Evolutionary conservation across 2,329 filamentous ascomycete species (phyloP).

Genomic region (Grosmannia serpens): DNA sequence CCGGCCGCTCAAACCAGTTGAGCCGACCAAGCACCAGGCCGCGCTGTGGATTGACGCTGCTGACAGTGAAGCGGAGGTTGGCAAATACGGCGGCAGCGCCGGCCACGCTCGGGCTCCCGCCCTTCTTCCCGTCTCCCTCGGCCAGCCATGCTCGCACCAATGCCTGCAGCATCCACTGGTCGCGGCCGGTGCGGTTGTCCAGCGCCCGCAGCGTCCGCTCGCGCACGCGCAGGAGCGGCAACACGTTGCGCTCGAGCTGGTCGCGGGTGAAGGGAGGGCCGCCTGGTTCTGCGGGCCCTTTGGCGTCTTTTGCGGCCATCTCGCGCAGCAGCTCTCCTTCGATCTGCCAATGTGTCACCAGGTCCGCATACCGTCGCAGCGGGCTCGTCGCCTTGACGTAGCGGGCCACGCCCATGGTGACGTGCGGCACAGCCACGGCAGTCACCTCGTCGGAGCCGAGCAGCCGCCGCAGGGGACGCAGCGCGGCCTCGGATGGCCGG

Average conservation of each 20-base stretch:
- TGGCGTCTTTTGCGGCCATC: conserved; percentile 12
- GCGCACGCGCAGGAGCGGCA: conserved; percentile 40
- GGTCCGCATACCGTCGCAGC: conserved; percentile 51
- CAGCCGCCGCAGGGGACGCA: conserved; percentile 23
- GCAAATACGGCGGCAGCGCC: conserved; percentile 24
- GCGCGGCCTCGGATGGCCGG: conserved; percentile 19
- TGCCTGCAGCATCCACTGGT: conserved; percentile 47
- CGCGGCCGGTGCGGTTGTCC: conserved; percentile 28
- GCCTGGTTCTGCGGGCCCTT: not conserved
- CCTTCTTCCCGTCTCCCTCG: conserved; percentile 2
- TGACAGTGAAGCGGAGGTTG: conserved; percentile 37
- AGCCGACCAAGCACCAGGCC: conserved; percentile 28
- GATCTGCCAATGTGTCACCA: conserved; percentile 57
- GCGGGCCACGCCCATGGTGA: conserved; percentile 45
- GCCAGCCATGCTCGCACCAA: conserved; percentile 47
- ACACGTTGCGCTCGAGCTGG: conserved; percentile 28
- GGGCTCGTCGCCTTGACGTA: conserved; percentile 56
- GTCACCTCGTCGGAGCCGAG: conserved; percentile 41
- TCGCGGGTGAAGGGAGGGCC: conserved; percentile 28
- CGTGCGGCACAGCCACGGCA: conserved; percentile 41
- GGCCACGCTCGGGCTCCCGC: not conserved
- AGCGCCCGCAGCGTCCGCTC: conserved; percentile 38
- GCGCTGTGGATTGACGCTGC: conserved; percentile 20
- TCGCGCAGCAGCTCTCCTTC: conserved; percentile 43
- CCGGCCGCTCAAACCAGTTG: conserved; percentile 37